Percentiles rank a stretch among this genome's conserved stretches.
Evolutionary conservation across 208 protist genomes (phyloP).

Genomic region (Herpetomonas tarakana): DNA sequence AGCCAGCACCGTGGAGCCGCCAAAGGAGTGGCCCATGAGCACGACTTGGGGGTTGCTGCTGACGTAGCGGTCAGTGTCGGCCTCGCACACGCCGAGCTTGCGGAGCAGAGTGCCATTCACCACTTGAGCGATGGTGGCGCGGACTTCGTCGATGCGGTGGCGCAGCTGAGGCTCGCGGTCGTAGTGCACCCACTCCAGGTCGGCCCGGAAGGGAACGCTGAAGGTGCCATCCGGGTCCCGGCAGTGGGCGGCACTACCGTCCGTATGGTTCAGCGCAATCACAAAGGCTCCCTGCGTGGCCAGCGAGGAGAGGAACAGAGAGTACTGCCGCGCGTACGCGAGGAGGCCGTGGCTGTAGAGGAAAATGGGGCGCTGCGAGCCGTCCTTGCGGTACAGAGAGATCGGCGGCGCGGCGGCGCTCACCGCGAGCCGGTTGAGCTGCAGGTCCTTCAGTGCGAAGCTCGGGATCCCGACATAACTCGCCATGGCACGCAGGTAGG

Average conservation of each 20-base stretch:
- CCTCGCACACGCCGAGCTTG: constrained; percentile 20
- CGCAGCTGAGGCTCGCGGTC: constrained; percentile 55
- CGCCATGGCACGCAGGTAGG: neutral
- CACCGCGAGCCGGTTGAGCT: constrained; percentile 24
- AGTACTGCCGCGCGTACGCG: constrained; percentile 62
- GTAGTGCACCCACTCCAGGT: constrained; percentile 24
- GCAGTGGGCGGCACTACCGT: constrained; percentile 72
- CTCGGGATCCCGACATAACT: constrained; percentile 22
- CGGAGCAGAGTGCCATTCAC: constrained; percentile 33
- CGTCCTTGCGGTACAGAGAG: constrained; percentile 32
- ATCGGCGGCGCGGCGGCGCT: constrained; percentile 15
- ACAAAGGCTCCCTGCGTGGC: constrained; percentile 71
- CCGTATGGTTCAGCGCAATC: constrained; percentile 66
- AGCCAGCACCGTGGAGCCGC: constrained; percentile 60
- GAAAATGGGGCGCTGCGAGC: constrained; percentile 34
- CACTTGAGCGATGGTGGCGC: constrained; percentile 29
- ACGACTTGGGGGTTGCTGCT: constrained; percentile 16
- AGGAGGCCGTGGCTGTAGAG: constrained; percentile 82
- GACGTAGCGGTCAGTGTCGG: constrained; percentile 32
- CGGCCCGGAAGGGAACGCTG: constrained; percentile 27
- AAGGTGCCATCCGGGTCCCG: constrained; percentile 33
- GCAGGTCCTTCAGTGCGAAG: constrained; percentile 46
- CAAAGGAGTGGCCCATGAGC: constrained; percentile 83
- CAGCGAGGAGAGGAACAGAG: constrained; percentile 51
- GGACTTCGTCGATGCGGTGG: constrained; percentile 41